phyloP scores from a whole-genome alignment of 371 early-diverging fungal species.

The Syncephalastrum racemosum region DNA sequence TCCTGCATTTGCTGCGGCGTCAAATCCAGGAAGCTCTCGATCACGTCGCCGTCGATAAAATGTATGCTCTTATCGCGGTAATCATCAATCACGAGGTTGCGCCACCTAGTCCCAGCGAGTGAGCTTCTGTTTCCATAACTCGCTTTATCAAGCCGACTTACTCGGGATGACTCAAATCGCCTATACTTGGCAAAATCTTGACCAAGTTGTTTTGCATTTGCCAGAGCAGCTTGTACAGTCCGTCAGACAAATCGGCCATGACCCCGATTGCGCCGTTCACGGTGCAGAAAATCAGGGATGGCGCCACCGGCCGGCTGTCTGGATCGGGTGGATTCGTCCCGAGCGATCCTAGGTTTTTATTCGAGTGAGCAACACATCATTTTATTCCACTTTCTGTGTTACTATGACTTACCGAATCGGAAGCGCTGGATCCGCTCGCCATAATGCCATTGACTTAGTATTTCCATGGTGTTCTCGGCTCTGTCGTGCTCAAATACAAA shows the following conservation, averaged over 20 bases:
- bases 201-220: constrained; percentile 76
- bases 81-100: constrained; percentile 61
- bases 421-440: constrained; percentile 86
- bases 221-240: constrained; percentile 61
- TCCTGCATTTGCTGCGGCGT: constrained; percentile 59
- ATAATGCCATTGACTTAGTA: constrained; percentile 75
- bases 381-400: background rate
- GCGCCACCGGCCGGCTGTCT: constrained; percentile 51
- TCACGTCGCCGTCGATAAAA: constrained; percentile 91
- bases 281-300: constrained; percentile 73
- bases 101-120: no score
- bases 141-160: constrained; percentile 32
- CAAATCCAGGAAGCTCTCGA: constrained; percentile 83
- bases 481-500: constrained; percentile 55
- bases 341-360: constrained; percentile 55
- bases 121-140: background rate
- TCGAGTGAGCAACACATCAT: background rate
- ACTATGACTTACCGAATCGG: constrained; percentile 62
- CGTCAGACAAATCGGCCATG: constrained; percentile 66
- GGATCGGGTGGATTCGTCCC: constrained; percentile 68
- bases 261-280: constrained; percentile 83
- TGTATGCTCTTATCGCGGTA: constrained; percentile 54
- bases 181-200: constrained; percentile 60
- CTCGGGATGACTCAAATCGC: constrained; percentile 64
- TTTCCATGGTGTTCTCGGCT: constrained; percentile 43